Base-by-base conservation (phyloP, 2,329 filamentous ascomycete genomes). In the Aspergillus unguis region DNA sequence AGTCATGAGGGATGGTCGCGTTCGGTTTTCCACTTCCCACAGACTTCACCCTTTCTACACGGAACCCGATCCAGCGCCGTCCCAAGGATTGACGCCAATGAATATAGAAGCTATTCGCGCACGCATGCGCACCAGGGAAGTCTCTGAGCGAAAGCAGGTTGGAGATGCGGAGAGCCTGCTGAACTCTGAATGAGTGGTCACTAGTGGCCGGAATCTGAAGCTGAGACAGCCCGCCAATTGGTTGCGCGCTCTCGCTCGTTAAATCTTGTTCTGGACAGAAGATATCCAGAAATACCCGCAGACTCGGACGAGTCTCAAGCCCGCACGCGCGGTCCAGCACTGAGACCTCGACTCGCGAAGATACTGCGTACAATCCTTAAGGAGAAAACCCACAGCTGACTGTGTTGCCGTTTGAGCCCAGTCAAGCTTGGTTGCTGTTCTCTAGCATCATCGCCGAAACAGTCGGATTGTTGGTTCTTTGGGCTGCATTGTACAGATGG, bases 101-200 rank as follows among this genome's bases (percentile, higher is more conserved):
- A 74, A 76, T 45, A 71, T 75, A 63, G 77, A 77, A 67, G 74
- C 81, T 46, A 84, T 86, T 74, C 83, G 86, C 66, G 85, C 90
- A 68, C 86, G 85, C 65, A 80, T 89, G 61, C 85, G 82, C 64
- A 81, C 78, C 60, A 75, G 83, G 58, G 92, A 96, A 74, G 80
- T 96, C 54, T 89, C 88, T 54, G 90, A 92, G 75, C 81, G 92
- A 60, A 87, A 88, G 72, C 92, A 96, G 75, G 92, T 96, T 51
- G 92, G 91, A 58, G 92, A 96, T 75, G 86, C 86, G 51, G 89
- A 90, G 74, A 85, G 84, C 67, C 80, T 91, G 77, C 80, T 92
- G 63, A 85, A 88, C 64, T 75, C 76, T 36, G 76, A 73, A 58
- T 59, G 61, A 52, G 33, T 53, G 40, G 56, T 28, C 47, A 61